Evolutionary conservation across 345 rosid species (phyloP), one percentile per base, ranked within the genome.

Genomic region (Sisymbrium altissimum): DNA sequence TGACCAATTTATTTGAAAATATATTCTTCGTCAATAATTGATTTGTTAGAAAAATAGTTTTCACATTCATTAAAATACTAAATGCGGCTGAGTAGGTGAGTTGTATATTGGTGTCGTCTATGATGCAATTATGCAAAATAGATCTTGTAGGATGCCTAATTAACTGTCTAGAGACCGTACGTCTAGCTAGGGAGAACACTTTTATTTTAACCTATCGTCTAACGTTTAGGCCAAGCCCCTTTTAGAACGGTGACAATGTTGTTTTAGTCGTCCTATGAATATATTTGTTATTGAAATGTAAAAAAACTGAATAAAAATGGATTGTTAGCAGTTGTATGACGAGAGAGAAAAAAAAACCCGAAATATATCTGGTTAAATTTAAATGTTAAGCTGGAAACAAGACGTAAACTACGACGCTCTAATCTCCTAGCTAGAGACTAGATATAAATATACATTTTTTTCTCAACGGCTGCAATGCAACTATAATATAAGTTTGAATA

Each of bases 401-500:
- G 12, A 49, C 29, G 73, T 58, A 66, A 58, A 49, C 54, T 23
- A 74, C 4, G 57, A 68, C 35, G 12, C 57, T 60, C 57, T 21
- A 61, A 55, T 61, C 58, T 68, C 19, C 9, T 52, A 25, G 38
- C 7, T 25, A 62, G 27, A 33, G 64, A 69, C 59, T 44, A 14
- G 27, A 39, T 48, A 71, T 53, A 39, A 40, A 56, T 71, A 77
- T 65, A 57, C 72, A 58, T 12, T 71, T 70, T 21, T 21, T 46
- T 18, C 80, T 71, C 76, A 66, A 18, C 12, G 61, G 40, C 61
- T 35, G 27, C 64, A 58, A 17, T 66, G 27, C 52, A 71, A 49
- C 55, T 29, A 65, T 57, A 57, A 32, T 27, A 49, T 64, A 61
- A 55, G 36, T 35, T 76, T 18, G 19, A 61, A 53, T 61, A 49